Base-by-base conservation (phyloP, 1,284 basidiomycete genomes). In the Cutaneotrichosporon spelunceum region DNA sequence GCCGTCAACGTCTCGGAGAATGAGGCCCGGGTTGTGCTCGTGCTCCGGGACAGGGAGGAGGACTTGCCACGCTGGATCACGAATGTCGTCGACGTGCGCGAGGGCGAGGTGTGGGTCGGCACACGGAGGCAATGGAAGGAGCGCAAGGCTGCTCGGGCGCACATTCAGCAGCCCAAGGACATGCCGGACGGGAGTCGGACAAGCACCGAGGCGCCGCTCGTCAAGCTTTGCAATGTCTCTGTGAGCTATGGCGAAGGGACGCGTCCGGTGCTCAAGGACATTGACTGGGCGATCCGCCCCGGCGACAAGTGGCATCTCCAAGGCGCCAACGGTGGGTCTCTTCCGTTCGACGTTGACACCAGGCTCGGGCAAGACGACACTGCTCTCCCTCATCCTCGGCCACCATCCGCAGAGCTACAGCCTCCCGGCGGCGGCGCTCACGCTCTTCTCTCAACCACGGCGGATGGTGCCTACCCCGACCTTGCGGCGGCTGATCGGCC, bases 301-400 rank as follows among this genome's bases (percentile, higher is more conserved):
- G 91, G 91, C 33, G 87, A 93, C 49, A 83, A 88, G 49, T 95
- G 91, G 90, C 89, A 93, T 70, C 84, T 97, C 10, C 85, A 88
- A 71, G 93, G 93, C 11, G 80, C 86, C 21, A 97, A 96, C 73
- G 93, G 89, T 87, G 72, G 55, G 81, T 26, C 23, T n/a, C 11
- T 53, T 2, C 11, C 23, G 24, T 34, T 4, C 33, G 1, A 3
- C 4, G 26, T 61, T 68, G 39, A 66, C 34, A 1, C 13, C 56
- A 91, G 89, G 93, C 52, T 92, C 91, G 0, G 95, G 95, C 2
- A 99, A 99, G 80, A 95, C 94, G 0, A 98, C 95, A 0, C 85
- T 98, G 1, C 83, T 97, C n/a, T 88, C 94, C 4, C 78, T 98
- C 34, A 81, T 99, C 42, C 91, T 93, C 0, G 95, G 95, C 26